Base-by-base conservation (phyloP, 2,329 filamentous ascomycete species). In the Pseudocercospora vitis region DNA sequence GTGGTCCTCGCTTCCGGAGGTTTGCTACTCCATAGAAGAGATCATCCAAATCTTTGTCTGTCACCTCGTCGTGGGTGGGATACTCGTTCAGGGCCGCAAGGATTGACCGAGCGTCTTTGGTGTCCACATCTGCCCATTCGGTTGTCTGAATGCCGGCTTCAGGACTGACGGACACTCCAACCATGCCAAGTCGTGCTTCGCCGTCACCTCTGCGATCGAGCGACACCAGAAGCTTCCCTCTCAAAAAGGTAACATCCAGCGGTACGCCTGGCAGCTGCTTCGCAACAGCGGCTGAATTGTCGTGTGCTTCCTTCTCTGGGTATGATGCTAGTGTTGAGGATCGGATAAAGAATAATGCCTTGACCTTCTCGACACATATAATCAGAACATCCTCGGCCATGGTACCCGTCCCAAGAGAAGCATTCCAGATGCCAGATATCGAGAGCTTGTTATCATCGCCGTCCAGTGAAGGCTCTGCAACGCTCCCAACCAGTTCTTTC, bases 301-400 rank as follows among this genome's bases (percentile, higher is more conserved):
- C 24, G 32, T 37, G 19, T 31, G 19, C 12, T 33, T 23, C 28
- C 23, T 23, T 7, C 18, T 45, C 19, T 9, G 47, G 32, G 8
- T 26, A 12, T 6, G 48, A 12, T 14, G 49, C 50, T 7, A 60
- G 32, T 7, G 39, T 37, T 3, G 52, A 21, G 16, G 31, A 39
- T 3, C 50, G 32, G 4, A 62, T 35, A 18, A 81, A 73, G 69
- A 92, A 84, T 7, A 95, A 72, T 33, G 79, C 87, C 53, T 83
- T 80, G 23, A 75, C 48, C 4, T 72, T 73, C 58, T 78, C 76
- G 46, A 70, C 72, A 9, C 73, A 71, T 4, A 76, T 69, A 3
- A 76, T 50, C 7, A 78, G 16, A 8, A 40, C 35, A 8, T 57
- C 31, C 16, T 54, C 60, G 9, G 52, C 54, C 2, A 49, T 50